phyloP scores from a whole-genome alignment of 2,329 filamentous ascomycete species.

The Fusarium virguliforme region DNA sequence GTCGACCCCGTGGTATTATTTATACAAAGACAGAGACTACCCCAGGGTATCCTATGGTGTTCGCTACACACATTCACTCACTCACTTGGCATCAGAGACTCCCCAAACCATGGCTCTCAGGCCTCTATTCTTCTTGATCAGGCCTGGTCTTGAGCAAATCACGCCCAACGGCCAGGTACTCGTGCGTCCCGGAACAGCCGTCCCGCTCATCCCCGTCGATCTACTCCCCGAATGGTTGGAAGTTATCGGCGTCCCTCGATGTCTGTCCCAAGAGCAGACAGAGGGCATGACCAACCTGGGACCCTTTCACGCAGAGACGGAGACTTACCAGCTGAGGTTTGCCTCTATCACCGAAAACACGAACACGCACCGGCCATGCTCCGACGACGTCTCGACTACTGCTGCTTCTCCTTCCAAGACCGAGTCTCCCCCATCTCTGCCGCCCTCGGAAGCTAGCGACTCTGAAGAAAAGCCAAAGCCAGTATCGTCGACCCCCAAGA shows the following conservation, averaged over 20 bases:
- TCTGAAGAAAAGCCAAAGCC: background rate
- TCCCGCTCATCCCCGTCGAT: constrained; percentile 70
- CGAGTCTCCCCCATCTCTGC: background rate
- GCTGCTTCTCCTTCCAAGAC: background rate
- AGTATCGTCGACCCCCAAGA: constrained; percentile 1
- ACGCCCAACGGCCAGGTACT: constrained; percentile 44
- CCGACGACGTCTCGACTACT: constrained; percentile 15
- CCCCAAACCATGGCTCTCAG: constrained; percentile 40
- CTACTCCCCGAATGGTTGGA: constrained; percentile 66
- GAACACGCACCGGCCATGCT: background rate
- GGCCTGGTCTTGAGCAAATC: constrained; percentile 54
- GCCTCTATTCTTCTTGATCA: constrained; percentile 61
- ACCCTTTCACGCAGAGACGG: constrained; percentile 40
- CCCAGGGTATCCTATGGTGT: background rate
- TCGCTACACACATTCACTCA: background rate
- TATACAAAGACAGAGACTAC: background rate
- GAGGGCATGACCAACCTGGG: constrained; percentile 60
- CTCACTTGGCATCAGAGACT: background rate
- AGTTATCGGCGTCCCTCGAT: constrained; percentile 62
- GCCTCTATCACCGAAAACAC: constrained; percentile 15
- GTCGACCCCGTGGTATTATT: background rate
- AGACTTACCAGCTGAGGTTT: constrained; percentile 43
- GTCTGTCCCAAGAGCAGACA: constrained; percentile 58
- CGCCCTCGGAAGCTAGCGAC: background rate
- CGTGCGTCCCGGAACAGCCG: constrained; percentile 56